These are phyloP conservation scores for Ulvella scutata DNA, from an alignment of 139 green algal genomes.

Conservation along the genomic window DNA sequence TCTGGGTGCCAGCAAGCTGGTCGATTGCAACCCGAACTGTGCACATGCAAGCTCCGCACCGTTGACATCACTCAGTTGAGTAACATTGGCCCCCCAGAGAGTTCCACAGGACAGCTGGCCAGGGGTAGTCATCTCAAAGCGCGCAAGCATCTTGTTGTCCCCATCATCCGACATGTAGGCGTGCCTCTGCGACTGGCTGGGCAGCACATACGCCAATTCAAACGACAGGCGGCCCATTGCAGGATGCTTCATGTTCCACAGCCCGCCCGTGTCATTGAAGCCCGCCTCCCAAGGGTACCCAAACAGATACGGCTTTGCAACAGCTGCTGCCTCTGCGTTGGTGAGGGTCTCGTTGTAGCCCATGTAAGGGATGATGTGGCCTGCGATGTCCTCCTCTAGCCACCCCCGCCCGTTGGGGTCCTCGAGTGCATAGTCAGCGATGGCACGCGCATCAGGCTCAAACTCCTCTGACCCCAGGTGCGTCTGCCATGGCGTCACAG, in stretches of 20 bases:
- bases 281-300: constrained; percentile 18
- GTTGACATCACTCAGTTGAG: not conserved
- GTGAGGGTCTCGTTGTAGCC: not conserved
- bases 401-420: not conserved
- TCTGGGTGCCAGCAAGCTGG: too few species aligned
- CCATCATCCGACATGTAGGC: too few species aligned
- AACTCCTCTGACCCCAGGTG: constrained; percentile 17
- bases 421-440: not conserved
- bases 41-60: too few species aligned
- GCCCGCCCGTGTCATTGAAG: not conserved
- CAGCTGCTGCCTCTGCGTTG: not conserved
- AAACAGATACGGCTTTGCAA: constrained; percentile 13
- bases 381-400: not conserved
- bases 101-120: constrained; percentile 16
- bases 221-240: not conserved
- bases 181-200: constrained; percentile 14
- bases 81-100: constrained; percentile 23
- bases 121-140: not conserved
- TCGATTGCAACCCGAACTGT: too few species aligned
- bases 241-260: not conserved
- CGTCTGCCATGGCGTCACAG: constrained; percentile 17
- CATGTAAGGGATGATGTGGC: not conserved
- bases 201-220: constrained; percentile 16
- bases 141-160: not conserved
- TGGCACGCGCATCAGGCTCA: constrained; percentile 13